Conservation (phyloP, 345 rosid genomes). For the Arabis hirsuta region DNA sequence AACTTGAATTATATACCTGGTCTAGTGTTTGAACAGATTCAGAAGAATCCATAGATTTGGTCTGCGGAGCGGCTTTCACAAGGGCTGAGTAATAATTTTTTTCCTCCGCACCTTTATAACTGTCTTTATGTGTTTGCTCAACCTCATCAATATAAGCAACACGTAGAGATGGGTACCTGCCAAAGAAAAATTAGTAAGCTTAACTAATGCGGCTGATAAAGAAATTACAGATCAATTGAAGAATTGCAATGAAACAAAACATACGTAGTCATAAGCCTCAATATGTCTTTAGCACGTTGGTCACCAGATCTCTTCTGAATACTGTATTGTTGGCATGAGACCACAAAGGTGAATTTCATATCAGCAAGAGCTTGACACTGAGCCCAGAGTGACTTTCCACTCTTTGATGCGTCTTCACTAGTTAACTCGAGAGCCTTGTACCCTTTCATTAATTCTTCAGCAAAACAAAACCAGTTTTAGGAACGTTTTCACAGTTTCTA, state of each 20-base stretch:
- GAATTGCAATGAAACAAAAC: slow-evolving; percentile 38
- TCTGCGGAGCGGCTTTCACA: slow-evolving; percentile 68
- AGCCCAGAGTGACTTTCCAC: slow-evolving; percentile 66
- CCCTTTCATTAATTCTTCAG: slow-evolving; percentile 65
- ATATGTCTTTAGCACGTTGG: slow-evolving; percentile 70
- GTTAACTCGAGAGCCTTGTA: slow-evolving; percentile 69
- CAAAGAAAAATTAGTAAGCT: slow-evolving; percentile 20
- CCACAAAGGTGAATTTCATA: slow-evolving; percentile 82
- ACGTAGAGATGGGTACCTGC: slow-evolving; percentile 73
- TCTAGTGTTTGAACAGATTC: slow-evolving; percentile 74
- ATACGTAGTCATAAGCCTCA: slow-evolving; percentile 75
- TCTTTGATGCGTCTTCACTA: slow-evolving; percentile 53
- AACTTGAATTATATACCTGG: slow-evolving; percentile 54
- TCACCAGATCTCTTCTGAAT: slow-evolving; percentile 68
- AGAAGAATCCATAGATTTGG: slow-evolving; percentile 64
- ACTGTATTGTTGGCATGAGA: slow-evolving; percentile 81
- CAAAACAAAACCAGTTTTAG: slow-evolving; percentile 34
- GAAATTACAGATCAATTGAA: neutral
- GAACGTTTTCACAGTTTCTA: slow-evolving; percentile 16
- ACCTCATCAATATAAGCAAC: slow-evolving; percentile 83
- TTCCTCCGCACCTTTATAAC: slow-evolving; percentile 51
- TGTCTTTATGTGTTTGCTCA: slow-evolving; percentile 64
- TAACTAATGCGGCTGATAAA: slow-evolving; percentile 19
- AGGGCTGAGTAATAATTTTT: slow-evolving; percentile 69
- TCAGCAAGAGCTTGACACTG: slow-evolving; percentile 84